Percentiles rank a stretch among this genome's conserved stretches.
Conservation (phyloP, 768 basidiomycete species). For the Multifurca ochricompacta region DNA sequence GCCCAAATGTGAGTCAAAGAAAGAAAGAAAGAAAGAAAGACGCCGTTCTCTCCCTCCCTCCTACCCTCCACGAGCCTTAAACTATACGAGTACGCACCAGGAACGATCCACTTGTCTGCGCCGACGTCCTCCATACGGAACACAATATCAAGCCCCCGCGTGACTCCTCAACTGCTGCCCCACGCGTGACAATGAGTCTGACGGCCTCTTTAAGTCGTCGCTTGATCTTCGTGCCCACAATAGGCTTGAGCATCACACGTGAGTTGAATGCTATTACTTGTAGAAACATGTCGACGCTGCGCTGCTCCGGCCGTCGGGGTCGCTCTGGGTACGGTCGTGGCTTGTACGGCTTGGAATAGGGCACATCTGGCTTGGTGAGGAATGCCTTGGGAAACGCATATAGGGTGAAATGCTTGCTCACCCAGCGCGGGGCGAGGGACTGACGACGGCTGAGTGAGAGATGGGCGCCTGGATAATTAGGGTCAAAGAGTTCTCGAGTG, state of each 20-base stretch:
- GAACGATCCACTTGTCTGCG: slow-evolving; percentile 11
- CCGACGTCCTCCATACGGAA: slow-evolving; percentile 11
- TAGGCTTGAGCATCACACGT: not conserved
- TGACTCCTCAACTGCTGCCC: slow-evolving; percentile 3
- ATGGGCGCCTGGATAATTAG: slow-evolving; percentile 3
- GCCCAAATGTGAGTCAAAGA: too few species aligned
- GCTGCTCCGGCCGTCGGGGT: not conserved
- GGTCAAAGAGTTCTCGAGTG: not conserved
- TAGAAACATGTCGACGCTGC: slow-evolving; percentile 7
- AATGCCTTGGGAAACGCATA: slow-evolving; percentile 14
- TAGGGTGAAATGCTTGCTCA: not conserved
- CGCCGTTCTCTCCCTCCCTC: too few species aligned
- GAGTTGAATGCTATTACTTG: not conserved
- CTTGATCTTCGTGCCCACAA: slow-evolving; percentile 2
- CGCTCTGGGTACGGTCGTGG: slow-evolving; percentile 4
- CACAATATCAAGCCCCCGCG: not conserved
- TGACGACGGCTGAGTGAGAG: not conserved
- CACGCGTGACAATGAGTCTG: slow-evolving; percentile 10
- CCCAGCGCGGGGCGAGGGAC: slow-evolving; percentile 2
- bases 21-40: too few species aligned
- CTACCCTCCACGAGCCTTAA: too few species aligned
- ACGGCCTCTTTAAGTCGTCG: slow-evolving; percentile 6
- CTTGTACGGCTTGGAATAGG: not conserved
- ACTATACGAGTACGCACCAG: too few species aligned
- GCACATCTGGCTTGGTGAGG: not conserved